Evolutionary conservation across 2,329 filamentous ascomycete species (phyloP).

Genomic region (Aotearoamyces nothofagi): DNA sequence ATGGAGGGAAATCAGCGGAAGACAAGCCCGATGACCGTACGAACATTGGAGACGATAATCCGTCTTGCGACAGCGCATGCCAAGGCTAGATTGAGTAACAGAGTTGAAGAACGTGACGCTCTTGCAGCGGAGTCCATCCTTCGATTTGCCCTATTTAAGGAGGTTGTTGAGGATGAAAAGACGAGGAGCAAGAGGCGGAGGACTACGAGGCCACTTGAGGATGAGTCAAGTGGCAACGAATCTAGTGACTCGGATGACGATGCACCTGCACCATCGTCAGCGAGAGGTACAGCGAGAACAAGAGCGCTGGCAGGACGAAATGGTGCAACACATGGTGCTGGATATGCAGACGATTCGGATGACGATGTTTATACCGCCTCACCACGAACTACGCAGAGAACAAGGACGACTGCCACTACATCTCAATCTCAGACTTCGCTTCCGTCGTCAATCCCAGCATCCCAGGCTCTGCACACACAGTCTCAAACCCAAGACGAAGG

Average conservation of each 20-base stretch:
- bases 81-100: constrained; percentile 74
- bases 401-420: constrained; percentile 7
- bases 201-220: constrained; percentile 44
- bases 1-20: constrained; percentile 86
- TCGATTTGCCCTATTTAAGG: constrained; percentile 92
- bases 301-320: constrained; percentile 8
- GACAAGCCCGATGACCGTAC: constrained; percentile 89
- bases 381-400: constrained; percentile 11
- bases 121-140: constrained; percentile 78
- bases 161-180: constrained; percentile 68
- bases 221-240: constrained; percentile 44
- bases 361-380: constrained; percentile 21
- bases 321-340: constrained; percentile 16
- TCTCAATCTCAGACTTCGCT: constrained; percentile 21
- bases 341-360: constrained; percentile 21
- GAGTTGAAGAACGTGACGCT: constrained; percentile 83
- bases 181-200: constrained; percentile 77
- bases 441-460: constrained; percentile 23
- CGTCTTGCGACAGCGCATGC: constrained; percentile 93
- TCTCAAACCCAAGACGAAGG: constrained; percentile 13
- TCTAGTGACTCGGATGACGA: constrained; percentile 32
- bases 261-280: constrained; percentile 16
- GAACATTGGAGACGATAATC: constrained; percentile 95
- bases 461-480: constrained; percentile 9
- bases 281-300: constrained; percentile 18